A percentile compares a stretch with the other conserved stretches of the same genome.
These are phyloP conservation scores for Tuber brumale DNA, from an alignment of 495 filamentous ascomycete genomes.

Conservation along the genomic window DNA sequence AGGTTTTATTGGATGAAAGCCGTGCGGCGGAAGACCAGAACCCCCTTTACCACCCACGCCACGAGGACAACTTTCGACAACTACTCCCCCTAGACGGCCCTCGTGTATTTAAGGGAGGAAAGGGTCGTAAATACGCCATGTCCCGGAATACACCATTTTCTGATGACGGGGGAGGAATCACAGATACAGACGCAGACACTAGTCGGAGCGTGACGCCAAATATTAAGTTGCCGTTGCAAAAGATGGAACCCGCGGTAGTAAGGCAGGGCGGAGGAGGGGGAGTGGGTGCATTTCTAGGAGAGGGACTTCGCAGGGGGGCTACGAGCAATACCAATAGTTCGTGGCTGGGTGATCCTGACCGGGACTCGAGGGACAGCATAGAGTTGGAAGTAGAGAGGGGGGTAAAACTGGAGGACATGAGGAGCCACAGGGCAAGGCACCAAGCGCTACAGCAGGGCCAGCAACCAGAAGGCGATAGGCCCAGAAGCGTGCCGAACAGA, in stretches of 20 bases:
- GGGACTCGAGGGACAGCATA: constrained; percentile 19
- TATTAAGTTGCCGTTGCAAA: constrained; percentile 31
- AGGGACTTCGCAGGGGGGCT: constrained; percentile 8
- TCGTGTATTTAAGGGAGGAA: constrained; percentile 6
- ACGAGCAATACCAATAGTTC: constrained; percentile 21
- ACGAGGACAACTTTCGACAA: neutral
- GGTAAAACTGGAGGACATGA: constrained; percentile 21
- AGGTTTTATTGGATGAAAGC: constrained; percentile 26
- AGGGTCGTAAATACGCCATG: constrained; percentile 2
- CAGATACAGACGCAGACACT: constrained; percentile 27
- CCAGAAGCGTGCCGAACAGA: neutral
- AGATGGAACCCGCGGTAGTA: constrained; percentile 20
- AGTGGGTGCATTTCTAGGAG: neutral
- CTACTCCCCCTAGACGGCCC: constrained; percentile 25
- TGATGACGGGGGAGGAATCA: constrained; percentile 16
- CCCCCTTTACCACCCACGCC: neutral
- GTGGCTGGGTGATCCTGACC: constrained; percentile 27
- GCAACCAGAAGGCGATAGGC: neutral
- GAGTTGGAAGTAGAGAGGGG: constrained; percentile 13
- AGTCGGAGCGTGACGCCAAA: constrained; percentile 28
- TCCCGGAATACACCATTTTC: neutral
- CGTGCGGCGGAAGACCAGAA: constrained; percentile 1
- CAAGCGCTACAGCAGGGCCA: constrained; percentile 12
- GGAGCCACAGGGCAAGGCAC: neutral
- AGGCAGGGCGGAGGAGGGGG: neutral